phyloP scores from a whole-genome alignment of 129 eudicot genomes.

The Chrysanthemum seticuspe region DNA sequence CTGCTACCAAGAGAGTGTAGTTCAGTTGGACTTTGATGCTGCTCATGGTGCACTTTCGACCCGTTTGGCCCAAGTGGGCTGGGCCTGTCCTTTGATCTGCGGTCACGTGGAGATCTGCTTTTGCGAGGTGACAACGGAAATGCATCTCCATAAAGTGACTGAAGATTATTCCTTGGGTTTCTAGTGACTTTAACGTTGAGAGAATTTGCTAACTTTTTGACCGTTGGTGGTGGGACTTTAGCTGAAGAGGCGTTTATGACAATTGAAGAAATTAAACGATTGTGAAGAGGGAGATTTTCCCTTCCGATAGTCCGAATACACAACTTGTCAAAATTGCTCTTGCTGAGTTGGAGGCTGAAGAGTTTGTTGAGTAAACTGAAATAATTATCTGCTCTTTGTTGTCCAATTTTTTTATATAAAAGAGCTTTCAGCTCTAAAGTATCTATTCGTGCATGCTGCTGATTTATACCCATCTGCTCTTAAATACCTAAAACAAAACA shows the following conservation, averaged over 20 bases:
- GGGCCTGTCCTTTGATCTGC: constrained; percentile 58
- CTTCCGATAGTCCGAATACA: constrained; percentile 68
- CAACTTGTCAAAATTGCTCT: constrained; percentile 50
- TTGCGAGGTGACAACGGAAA: constrained; percentile 77
- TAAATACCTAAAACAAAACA: constrained; percentile 35
- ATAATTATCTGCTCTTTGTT: constrained; percentile 71
- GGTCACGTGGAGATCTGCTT: constrained; percentile 67
- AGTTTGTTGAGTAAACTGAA: constrained; percentile 54
- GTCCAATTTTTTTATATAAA: constrained; percentile 56
- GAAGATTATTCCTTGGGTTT: constrained; percentile 41
- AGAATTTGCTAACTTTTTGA: constrained; percentile 36
- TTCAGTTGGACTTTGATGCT: constrained; percentile 81
- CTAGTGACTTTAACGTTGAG: constrained; percentile 40
- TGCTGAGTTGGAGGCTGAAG: constrained; percentile 48
- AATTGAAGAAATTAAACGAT: constrained; percentile 55
- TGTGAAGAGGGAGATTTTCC: constrained; percentile 74
- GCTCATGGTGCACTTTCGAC: constrained; percentile 48
- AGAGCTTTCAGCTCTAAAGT: constrained; percentile 57
- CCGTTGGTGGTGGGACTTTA: constrained; percentile 53
- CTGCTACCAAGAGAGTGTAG: constrained; percentile 79
- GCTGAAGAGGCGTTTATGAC: constrained; percentile 50
- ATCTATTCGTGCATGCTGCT: constrained; percentile 57
- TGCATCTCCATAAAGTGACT: constrained; percentile 60
- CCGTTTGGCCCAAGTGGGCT: constrained; percentile 86
- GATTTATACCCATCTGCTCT: constrained; percentile 55